Conservation (phyloP, 1,284 basidiomycete genomes). For the Irpex rosettiformis region DNA sequence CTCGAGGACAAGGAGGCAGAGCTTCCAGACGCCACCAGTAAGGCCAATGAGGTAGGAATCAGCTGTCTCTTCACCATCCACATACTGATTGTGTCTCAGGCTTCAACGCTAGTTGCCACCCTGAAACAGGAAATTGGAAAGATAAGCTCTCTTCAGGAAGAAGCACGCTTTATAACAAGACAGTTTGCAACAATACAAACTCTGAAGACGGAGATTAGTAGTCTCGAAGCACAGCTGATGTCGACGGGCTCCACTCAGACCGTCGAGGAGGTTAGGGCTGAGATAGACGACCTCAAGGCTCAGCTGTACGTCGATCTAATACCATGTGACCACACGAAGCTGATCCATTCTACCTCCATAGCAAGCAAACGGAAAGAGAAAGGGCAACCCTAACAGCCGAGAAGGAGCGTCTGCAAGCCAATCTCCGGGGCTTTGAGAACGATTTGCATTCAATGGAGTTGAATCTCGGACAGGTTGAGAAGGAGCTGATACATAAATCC, state of each 20-base stretch:
- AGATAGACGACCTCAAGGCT: conserved; percentile 59
- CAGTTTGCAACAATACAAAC: conserved; percentile 64
- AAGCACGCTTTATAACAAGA: conserved; percentile 60
- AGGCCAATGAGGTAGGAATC: conserved; percentile 54
- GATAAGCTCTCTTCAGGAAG: conserved; percentile 60
- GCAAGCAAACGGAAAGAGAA: conserved; percentile 71
- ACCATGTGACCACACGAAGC: background rate
- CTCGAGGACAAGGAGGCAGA: conserved; percentile 55
- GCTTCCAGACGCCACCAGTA: conserved; percentile 46
- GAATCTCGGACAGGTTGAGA: conserved; percentile 57
- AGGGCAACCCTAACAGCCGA: conserved; percentile 57
- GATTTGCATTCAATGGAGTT: conserved; percentile 62
- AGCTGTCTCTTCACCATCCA: conserved; percentile 4
- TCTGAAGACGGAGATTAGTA: conserved; percentile 60
- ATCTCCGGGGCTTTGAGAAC: conserved; percentile 53
- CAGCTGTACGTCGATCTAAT: conserved; percentile 56
- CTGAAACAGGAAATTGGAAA: conserved; percentile 60
- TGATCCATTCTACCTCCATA: conserved; percentile 26
- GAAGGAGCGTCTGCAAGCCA: conserved; percentile 61
- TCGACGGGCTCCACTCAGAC: conserved; percentile 77
- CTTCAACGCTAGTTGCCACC: conserved; percentile 41
- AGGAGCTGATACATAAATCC: conserved; percentile 62
- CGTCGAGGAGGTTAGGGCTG: conserved; percentile 78
- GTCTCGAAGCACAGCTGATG: conserved; percentile 68
- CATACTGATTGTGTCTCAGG: conserved; percentile 31